Evolutionary conservation across 1,284 basidiomycete genomes (phyloP).

Genomic region (Pholiota adiposa): DNA sequence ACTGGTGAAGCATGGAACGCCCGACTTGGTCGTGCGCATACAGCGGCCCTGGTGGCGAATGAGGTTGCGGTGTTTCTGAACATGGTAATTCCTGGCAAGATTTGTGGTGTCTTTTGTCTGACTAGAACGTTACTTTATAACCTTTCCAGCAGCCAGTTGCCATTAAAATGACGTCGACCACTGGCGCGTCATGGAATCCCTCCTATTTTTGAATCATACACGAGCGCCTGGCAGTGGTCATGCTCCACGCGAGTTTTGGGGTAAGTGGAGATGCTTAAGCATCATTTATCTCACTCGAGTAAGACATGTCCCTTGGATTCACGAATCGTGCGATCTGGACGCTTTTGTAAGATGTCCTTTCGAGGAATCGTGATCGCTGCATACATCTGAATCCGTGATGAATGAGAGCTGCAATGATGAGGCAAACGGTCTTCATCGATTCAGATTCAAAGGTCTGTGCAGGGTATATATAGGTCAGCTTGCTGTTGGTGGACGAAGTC

Average conservation of each 20-base stretch:
- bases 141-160: neutral
- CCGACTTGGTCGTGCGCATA: constrained; percentile 28
- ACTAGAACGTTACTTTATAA: neutral
- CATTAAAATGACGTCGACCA: constrained; percentile 19
- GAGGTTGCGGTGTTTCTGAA: constrained; percentile 15
- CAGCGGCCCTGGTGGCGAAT: constrained; percentile 1
- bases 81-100: constrained; percentile 10
- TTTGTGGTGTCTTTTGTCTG: neutral
- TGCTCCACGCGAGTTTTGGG: neutral
- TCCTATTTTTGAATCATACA: neutral
- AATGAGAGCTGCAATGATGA: neutral
- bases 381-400: neutral
- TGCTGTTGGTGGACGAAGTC: no score
- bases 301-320: no score
- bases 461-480: no score
- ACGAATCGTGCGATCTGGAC: neutral
- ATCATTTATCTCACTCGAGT: neutral
- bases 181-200: constrained; percentile 1
- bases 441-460: no score
- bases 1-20: constrained; percentile 52
- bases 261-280: neutral
- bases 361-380: neutral
- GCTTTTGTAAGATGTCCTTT: neutral
- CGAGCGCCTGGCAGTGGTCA: neutral
- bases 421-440: no score